Conservation (phyloP, 1,139 yeast species). For the Geotrichum cucujoidarum region DNA sequence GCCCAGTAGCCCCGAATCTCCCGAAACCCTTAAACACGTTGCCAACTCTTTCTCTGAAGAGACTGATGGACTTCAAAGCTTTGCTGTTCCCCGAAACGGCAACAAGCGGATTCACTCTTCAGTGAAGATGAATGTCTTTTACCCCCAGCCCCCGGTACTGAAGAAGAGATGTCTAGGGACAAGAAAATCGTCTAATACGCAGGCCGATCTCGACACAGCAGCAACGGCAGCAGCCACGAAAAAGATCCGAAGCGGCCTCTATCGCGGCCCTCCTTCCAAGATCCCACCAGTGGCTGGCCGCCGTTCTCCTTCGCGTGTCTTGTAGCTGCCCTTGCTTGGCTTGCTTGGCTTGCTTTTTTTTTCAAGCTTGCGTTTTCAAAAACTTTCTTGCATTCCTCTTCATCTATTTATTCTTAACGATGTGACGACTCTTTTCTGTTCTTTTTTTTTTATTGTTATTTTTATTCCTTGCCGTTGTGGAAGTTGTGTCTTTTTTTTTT, state of each 20-base stretch:
- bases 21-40: background rate
- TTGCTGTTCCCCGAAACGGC: background rate
- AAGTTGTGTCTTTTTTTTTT: too few species aligned
- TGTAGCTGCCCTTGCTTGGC: background rate
- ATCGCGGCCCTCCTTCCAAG: background rate
- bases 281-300: background rate
- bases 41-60: background rate
- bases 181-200: background rate
- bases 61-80: background rate
- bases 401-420: background rate
- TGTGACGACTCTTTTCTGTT: background rate
- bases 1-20: constrained; percentile 4
- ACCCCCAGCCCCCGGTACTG: background rate
- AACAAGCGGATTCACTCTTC: background rate
- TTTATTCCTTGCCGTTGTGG: too few species aligned
- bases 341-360: too few species aligned
- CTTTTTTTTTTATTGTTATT: too few species aligned
- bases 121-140: background rate
- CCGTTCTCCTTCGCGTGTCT: background rate
- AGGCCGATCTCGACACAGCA: background rate
- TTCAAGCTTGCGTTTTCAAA: too few species aligned
- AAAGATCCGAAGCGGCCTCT: background rate
- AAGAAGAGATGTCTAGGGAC: constrained; percentile 7
- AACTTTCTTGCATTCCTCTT: too few species aligned
- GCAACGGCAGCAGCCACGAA: background rate